Base-by-base conservation (phyloP, 1,284 basidiomycete genomes). In the Fomitopsis betulina region DNA sequence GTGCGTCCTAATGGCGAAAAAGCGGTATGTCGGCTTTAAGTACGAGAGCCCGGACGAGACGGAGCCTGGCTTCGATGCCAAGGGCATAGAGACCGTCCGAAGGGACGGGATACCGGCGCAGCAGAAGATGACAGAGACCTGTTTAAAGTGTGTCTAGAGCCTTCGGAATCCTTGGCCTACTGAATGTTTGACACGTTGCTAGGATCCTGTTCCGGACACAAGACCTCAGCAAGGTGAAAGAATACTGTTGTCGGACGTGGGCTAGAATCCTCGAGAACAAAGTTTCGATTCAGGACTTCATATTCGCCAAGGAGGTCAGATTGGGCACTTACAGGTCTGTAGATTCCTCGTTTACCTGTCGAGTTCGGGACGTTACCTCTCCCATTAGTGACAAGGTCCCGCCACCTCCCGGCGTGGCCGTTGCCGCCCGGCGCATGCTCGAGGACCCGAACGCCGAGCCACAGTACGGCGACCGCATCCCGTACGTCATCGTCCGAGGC, bases 81-180 rank as follows among this genome's bases (percentile, higher is more conserved):
- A 99, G 73, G 97, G 96, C 0, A 98, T 99, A 59, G 97, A 99
- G 74, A 98, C 95, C 0, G 91, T 99, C 23, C 82, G 97, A 5
- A 79, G 96, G 55, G 97, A 99, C 68, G 93, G 93, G 6, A 85
- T 95, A 43, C 82, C 85, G 1, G 95, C 94, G 0, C 91, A 94
- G 67, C 83, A 86, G 66, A 96, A 96, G 75, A 94, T 97, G 83
- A 85, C 89, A 7, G 94, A 97, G 71, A 85, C 80, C 3, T 89
- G 87, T 65, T 72, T 97, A 58, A 96, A 94, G 94, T 95, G 67
- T 45, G 23, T 45, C 13, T n/a, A 15, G 27, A 19, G 49, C 19
- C 37, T 32, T 21, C 33, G 12, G 12, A 32, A 35, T 25, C 32
- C 6, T 12, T 25, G 23, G 23, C 38, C 55, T n/a, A 30, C 42